Base-by-base conservation (phyloP, 2,329 filamentous ascomycete genomes). In the Alternaria sp. region DNA sequence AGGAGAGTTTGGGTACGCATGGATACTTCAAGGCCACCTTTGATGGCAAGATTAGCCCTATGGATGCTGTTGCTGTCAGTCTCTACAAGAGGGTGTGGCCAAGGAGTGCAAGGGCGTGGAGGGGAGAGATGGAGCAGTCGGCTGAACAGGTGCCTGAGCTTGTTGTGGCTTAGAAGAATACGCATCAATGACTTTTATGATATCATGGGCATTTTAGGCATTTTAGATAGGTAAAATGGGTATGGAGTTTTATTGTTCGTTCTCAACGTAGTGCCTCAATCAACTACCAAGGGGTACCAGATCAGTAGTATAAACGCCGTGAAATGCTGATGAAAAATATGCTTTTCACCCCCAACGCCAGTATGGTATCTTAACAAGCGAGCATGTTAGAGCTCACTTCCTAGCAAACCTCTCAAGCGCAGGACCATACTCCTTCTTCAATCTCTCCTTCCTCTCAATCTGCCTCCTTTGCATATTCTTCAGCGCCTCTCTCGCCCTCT, bases 21-120 rank as follows among this genome's bases (percentile, higher is more conserved):
- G 95, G 95, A n/a, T 99, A 99, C 83, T 98, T 98, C 87, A 99
- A 99, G 85, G 95, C 95, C 12, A 97, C 91, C 2, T 99, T 99
- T 82, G 96, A 99, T 78, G 93, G 90, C 12, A 92, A 91, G 77
- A 94, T 99, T 78, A 98, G 97, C 79, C 94, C 95, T 1, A 92
- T 97, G 81, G 95, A 99, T 81, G 90, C 93, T 3, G 89, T 99
- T 48, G 95, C 92, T 51, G 91, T 98, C 65, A 97, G 92, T 71
- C 62, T 84, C 60, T 84, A 84, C 62, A 85, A 85, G 79, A 69
- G 83, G 48, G 82, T 85, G 3, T 85, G 81, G 80, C 95, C 95
- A 8, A 85, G 94, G 60, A 85, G 84, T 64, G 89, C 93, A 18
- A 79, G 73, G 64, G 73, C 80, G 60, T 82, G 84, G 82, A 65